Base-by-base conservation (phyloP, 108 stramenopile species). In the Cylindrotheca closterium region DNA sequence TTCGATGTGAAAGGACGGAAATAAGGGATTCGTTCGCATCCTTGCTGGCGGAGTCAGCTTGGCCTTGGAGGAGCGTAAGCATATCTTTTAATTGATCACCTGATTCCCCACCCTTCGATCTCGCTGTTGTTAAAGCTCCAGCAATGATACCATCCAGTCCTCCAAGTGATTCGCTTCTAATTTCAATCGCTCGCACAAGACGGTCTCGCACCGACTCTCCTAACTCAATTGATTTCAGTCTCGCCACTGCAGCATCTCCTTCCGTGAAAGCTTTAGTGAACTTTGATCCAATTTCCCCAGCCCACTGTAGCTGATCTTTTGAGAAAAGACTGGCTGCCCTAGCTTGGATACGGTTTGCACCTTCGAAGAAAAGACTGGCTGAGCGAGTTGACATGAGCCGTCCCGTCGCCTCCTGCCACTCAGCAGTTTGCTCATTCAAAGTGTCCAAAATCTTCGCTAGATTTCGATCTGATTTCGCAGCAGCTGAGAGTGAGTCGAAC, bases 81-180 rank as follows among this genome's bases (percentile, higher is more conserved):
- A 91, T 64, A 2, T 71, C 51, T 55, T 81, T 72, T 15, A 91
- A 71, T 12, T 75, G 55, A 49, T 81, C 77, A 22, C 74, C 81
- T 0, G 71, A 58, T 37, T 60, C 66, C 24, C 74, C 64, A 15
- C 77, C 78, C 3, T 29, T 63, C 25, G 55, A 57, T 59, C 64
- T 68, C 18, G 88, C 48, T 1, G 68, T 69, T 25, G 75, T 74
- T 54, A 95, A 55, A 1, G 91, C 87, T 45, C 88, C 82, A 15
- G 94, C 94, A 72, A 95, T 95, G 32, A 95, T 92, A 4, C 86
- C 90, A 84, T 95, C 94, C 59, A 95, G 74, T 19, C 94, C 94
- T 25, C 94, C 94, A 29, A 84, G 57, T 8, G 87, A 83, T 51
- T 85, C 94, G 56, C 85, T 87, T 46, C 90, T 74, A 19, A 92